Percentiles rank a stretch among this genome's conserved stretches.
Conservation (phyloP, 805 yeast genomes). For the Pichia manshurica region DNA sequence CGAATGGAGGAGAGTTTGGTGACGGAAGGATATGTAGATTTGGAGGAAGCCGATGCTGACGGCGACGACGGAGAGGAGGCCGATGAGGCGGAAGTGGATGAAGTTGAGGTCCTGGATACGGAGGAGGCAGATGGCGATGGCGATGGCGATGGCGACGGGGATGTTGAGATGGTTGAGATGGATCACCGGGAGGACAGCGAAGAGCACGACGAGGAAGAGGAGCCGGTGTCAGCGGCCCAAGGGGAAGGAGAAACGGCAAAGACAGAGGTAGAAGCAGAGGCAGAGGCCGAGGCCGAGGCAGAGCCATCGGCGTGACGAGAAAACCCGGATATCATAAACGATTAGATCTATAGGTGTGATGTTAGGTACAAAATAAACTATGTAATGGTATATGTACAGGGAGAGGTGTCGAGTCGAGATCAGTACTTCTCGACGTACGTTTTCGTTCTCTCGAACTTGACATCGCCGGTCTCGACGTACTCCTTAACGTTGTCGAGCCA, state of each 20-base stretch:
- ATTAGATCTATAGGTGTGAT: no score
- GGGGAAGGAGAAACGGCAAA: not conserved
- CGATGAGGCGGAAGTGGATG: not conserved
- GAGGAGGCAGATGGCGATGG: not conserved
- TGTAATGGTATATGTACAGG: not conserved
- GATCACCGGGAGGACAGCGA: not conserved
- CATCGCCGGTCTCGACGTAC: constrained; percentile 67
- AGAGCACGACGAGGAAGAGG: not conserved
- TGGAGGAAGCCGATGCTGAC: constrained; percentile 3
- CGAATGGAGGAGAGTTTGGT: constrained; percentile 2
- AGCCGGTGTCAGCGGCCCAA: not conserved
- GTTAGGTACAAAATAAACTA: not conserved
- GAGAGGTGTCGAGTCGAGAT: not conserved
- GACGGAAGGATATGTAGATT: constrained; percentile 3
- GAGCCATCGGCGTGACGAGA: no score
- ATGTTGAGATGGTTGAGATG: not conserved
- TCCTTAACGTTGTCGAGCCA: constrained; percentile 69
- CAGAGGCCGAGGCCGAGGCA: no score
- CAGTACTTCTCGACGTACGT: constrained; percentile 31
- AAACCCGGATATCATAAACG: no score
- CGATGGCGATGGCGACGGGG: not conserved
- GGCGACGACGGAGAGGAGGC: not conserved
- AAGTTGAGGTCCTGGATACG: not conserved
- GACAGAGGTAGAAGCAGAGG: no score
- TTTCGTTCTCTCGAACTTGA: constrained; percentile 32